phyloP scores from a whole-genome alignment of 2,329 filamentous ascomycete genomes.

The Aspergillus versicolor region DNA sequence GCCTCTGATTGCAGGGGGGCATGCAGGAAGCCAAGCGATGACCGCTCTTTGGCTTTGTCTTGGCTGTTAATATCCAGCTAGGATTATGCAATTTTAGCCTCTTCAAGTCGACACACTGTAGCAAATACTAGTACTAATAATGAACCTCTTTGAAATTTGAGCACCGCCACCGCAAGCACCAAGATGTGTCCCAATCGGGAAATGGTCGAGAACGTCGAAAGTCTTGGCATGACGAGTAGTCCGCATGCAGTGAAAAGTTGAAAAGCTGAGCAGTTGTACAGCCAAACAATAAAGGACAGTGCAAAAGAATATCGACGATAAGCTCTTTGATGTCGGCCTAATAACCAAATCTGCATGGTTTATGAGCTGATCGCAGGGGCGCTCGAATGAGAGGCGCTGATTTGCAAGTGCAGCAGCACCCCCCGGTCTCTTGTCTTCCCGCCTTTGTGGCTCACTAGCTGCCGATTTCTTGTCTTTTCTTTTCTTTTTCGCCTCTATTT shows the following conservation, averaged over 20 bases:
- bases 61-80: background rate
- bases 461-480: background rate
- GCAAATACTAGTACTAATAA: too few relatives aligned
- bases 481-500: background rate
- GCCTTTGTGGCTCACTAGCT: background rate
- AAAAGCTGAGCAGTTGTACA: too few relatives aligned
- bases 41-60: background rate
- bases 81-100: background rate
- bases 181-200: too few relatives aligned
- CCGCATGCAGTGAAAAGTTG: too few relatives aligned
- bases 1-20: slow-evolving; percentile 4
- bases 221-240: too few relatives aligned
- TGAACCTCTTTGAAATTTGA: too few relatives aligned
- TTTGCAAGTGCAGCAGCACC: background rate
- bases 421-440: background rate
- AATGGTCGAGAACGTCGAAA: too few relatives aligned
- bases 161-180: too few relatives aligned
- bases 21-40: slow-evolving; percentile 8
- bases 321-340: background rate
- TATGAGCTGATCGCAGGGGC: background rate
- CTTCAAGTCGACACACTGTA: background rate
- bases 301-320: too few relatives aligned
- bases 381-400: slow-evolving; percentile 2
- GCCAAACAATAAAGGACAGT: too few relatives aligned
- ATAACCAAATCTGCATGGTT: background rate